Evolutionary conservation across 1,139 yeast species (phyloP).

Genomic region (Saccharomyces pastorianus): DNA sequence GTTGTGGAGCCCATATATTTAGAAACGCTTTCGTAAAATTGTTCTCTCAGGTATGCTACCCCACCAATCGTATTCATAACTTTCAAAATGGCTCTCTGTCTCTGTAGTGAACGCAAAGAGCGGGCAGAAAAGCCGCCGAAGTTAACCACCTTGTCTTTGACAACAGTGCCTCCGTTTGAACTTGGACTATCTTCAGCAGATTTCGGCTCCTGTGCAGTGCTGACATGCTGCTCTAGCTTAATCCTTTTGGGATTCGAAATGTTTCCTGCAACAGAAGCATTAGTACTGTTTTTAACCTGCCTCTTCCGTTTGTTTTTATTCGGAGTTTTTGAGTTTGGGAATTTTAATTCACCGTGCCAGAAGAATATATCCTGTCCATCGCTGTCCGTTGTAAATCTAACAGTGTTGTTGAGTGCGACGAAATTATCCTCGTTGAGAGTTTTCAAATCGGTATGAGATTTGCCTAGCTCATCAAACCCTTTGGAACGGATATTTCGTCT

Average conservation of each 20-base stretch:
- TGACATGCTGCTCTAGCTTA: neutral
- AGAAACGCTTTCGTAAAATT: constrained; percentile 26
- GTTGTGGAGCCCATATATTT: constrained; percentile 25
- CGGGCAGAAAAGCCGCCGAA: constrained; percentile 29
- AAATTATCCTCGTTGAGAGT: constrained; percentile 17
- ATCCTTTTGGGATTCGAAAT: constrained; percentile 1
- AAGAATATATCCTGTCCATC: constrained; percentile 23
- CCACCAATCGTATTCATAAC: constrained; percentile 26
- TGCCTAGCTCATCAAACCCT: neutral
- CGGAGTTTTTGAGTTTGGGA: constrained; percentile 12
- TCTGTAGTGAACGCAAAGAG: constrained; percentile 28
- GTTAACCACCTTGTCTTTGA: constrained; percentile 9
- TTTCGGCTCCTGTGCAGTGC: neutral
- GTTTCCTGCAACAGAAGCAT: neutral
- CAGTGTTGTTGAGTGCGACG: constrained; percentile 23
- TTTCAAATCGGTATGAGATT: constrained; percentile 10
- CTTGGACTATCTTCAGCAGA: neutral
- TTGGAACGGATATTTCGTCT: neutral
- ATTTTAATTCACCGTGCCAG: constrained; percentile 29
- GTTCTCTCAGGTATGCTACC: constrained; percentile 25
- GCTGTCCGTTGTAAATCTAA: constrained; percentile 20
- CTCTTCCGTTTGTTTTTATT: constrained; percentile 19
- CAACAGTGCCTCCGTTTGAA: neutral
- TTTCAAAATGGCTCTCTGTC: constrained; percentile 29
- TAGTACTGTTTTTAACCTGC: constrained; percentile 3